Evolutionary conservation across 176 grass and related monocot species (phyloP).

Genomic region (Triticum urartu): DNA sequence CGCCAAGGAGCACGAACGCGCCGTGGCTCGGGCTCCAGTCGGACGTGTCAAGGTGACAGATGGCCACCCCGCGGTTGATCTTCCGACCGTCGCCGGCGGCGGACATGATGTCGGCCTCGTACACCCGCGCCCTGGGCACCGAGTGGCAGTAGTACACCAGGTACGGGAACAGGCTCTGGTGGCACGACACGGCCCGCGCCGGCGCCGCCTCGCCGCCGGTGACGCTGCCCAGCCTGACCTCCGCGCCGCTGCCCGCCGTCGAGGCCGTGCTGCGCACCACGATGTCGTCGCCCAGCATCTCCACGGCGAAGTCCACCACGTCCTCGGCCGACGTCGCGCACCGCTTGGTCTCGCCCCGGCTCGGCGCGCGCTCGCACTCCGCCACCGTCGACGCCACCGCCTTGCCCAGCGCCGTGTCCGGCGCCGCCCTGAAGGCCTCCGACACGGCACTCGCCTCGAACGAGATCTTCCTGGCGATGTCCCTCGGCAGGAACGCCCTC

Average conservation of each 20-base stretch:
- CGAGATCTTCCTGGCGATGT: conserved; percentile 49
- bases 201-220: conserved; percentile 54
- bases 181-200: conserved; percentile 68
- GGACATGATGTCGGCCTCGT: conserved; percentile 53
- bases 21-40: conserved; percentile 70
- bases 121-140: too few relatives aligned
- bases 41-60: conserved; percentile 83
- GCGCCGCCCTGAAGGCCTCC: conserved; percentile 35
- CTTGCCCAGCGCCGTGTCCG: conserved; percentile 64
- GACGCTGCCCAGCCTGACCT: conserved; percentile 50
- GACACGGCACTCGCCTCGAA: conserved; percentile 42
- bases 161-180: conserved; percentile 92
- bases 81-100: background rate
- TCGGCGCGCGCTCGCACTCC: conserved; percentile 53
- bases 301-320: conserved; percentile 73
- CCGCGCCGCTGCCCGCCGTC: conserved; percentile 39
- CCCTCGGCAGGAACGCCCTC: conserved; percentile 57
- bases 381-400: conserved; percentile 63
- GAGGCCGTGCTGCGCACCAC: conserved; percentile 68
- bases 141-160: too few relatives aligned
- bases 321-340: conserved; percentile 77
- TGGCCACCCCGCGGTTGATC: conserved; percentile 72
- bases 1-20: conserved; percentile 57
- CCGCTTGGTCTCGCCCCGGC: conserved; percentile 67
- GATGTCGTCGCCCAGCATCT: conserved; percentile 65